phyloP scores from a whole-genome alignment of 2,329 filamentous ascomycete genomes.

The Cytospora leucostoma region DNA sequence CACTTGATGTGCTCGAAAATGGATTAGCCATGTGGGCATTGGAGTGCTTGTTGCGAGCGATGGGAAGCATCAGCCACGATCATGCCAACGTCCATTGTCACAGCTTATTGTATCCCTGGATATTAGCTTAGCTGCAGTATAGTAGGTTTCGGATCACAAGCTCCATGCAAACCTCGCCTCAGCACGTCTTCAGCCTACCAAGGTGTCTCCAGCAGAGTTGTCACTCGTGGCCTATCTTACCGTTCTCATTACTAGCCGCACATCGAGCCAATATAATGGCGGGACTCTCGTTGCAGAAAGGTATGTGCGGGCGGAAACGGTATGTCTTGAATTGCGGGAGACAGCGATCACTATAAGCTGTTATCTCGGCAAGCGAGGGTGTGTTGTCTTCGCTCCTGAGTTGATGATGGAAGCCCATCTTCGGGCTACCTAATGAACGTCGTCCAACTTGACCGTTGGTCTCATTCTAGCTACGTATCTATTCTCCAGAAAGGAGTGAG shows the following conservation, averaged over 20 bases:
- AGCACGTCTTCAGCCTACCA: not conserved
- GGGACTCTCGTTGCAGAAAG: not conserved
- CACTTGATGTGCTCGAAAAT: not conserved
- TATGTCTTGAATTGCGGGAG: not conserved
- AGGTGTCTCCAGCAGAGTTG: not conserved
- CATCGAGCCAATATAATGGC: not conserved
- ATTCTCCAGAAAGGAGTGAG: too few relatives aligned
- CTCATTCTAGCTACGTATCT: too few relatives aligned
- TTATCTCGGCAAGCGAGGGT: not conserved
- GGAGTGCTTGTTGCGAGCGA: slow-evolving; percentile 6
- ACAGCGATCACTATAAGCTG: not conserved
- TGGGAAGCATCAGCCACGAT: slow-evolving; percentile 15
- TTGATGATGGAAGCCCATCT: too few relatives aligned
- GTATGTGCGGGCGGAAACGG: not conserved
- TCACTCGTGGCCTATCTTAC: not conserved
- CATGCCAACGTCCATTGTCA: not conserved
- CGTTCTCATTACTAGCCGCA: too few relatives aligned
- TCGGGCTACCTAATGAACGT: too few relatives aligned
- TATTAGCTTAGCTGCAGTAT: slow-evolving; percentile 2
- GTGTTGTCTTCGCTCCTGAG: too few relatives aligned
- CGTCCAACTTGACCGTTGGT: too few relatives aligned
- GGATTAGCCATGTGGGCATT: not conserved
- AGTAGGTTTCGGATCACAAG: not conserved
- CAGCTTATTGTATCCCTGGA: not conserved
- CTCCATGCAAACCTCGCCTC: not conserved